Base-by-base conservation (phyloP, 2,329 filamentous ascomycete species). In the Sporothrix sp. region DNA sequence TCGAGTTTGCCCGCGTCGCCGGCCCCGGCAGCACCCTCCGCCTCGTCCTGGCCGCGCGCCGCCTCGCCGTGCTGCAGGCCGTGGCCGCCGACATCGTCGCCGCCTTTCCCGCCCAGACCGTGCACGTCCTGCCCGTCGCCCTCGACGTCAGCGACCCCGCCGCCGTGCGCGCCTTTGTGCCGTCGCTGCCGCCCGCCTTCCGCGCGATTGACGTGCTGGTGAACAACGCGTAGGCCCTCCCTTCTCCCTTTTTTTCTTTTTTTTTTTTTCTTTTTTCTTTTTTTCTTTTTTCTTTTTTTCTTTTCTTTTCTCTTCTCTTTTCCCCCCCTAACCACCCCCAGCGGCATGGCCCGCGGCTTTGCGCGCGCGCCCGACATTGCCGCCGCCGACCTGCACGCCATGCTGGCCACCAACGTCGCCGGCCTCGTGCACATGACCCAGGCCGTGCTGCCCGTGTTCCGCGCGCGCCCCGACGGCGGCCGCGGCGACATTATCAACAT, bases 341-440 rank as follows among this genome's bases (percentile, higher is more conserved):
- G 87, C 40, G 91, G 91, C 37, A 77, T 96, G 18, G 91, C 95
- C 54, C 91, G 86, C 67, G 90, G 89, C 56, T 79, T 95, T 10
- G 91, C 87, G 44, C 81, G 85, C 63, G 88, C 89, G 1, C 90
- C 90, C 16, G 78, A 86, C 37, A 96, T 98, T 63, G 76, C 74
- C 14, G 76, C 86, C 60, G 82, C 83, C 52, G 91, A 98, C 69
- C 85, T 96, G 60, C 75, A 85, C 60, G 62, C 82, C 65, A 96
- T 97, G 89, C 87, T 96, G 64, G 71, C 78, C 43, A 97, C 93
- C 53, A 98, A 98, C 65, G 90, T 97, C 47, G 93, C 85, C 2
- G 93, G 93, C 25, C 75, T 98, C 30, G 93, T 98, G 72, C 87
- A 91, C 73, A 87, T 97, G 85, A 97, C 93, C 1, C 93, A 98